A percentile compares a stretch with the other conserved stretches of the same genome.
Conservation (phyloP, 192 early-diverging fungal species). For the Coemansia aciculifera region DNA sequence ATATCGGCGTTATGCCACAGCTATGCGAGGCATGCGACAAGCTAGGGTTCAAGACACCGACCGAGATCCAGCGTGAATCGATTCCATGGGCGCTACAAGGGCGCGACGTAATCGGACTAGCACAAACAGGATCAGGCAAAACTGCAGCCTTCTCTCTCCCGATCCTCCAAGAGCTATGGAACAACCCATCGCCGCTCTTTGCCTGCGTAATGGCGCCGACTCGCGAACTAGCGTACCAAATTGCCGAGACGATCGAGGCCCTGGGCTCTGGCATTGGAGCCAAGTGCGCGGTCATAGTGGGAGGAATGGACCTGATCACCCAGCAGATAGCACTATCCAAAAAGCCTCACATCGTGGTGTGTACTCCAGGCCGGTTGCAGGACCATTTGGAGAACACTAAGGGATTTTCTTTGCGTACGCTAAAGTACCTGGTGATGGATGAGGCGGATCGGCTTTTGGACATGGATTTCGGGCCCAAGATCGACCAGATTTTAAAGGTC, state of each 20-base stretch:
- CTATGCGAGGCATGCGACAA: conserved; percentile 87
- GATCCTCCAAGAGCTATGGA: conserved; percentile 83
- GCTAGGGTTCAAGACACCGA: conserved; percentile 83
- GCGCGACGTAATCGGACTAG: conserved; percentile 95
- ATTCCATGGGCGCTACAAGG: conserved; percentile 92
- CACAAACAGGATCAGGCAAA: conserved; percentile 93
- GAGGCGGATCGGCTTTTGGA: conserved; percentile 92
- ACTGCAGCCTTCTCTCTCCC: conserved; percentile 86
- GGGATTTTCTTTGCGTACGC: conserved; percentile 85
- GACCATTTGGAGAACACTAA: conserved; percentile 99
- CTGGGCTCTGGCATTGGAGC: conserved; percentile 91
- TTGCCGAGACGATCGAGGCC: conserved; percentile 88
- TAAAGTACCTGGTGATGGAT: conserved; percentile 94
- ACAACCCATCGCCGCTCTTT: conserved; percentile 86
- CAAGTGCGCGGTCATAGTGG: conserved; percentile 86
- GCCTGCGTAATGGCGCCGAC: conserved; percentile 97
- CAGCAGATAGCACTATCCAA: conserved; percentile 93
- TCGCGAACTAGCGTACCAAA: conserved; percentile 94
- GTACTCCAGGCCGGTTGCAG: conserved; percentile 92
- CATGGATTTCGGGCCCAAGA: conserved; percentile 96
- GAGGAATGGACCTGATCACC: conserved; percentile 97
- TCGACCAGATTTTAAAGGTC: conserved; percentile 89
- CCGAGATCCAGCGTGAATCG: conserved; percentile 87
- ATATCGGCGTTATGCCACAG: conserved; percentile 78
- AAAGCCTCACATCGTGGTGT: conserved; percentile 92